Percentiles rank a stretch among this genome's conserved stretches.
phyloP scores from a whole-genome alignment of 2,329 filamentous ascomycete genomes.

The Blumeria hordei region DNA sequence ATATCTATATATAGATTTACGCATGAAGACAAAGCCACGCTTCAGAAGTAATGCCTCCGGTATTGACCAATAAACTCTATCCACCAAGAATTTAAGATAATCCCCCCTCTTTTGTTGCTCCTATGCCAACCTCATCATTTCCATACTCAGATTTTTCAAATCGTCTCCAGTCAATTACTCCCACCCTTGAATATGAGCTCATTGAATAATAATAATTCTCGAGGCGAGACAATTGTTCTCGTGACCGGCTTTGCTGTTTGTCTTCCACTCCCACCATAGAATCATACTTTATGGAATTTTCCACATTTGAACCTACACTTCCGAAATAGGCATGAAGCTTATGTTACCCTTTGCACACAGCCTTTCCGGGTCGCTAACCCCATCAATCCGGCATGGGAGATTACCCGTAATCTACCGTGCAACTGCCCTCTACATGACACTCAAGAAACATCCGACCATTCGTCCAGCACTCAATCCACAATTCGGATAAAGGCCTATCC shows the following conservation, averaged over 20 bases:
- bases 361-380: slow-evolving; percentile 51
- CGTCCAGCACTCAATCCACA: slow-evolving; percentile 12
- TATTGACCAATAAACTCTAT: no score
- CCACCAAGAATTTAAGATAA: no score
- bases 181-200: slow-evolving; percentile 4
- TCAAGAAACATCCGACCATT: no score
- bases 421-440: slow-evolving; percentile 7
- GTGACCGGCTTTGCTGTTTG: slow-evolving; percentile 35
- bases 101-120: no score
- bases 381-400: slow-evolving; percentile 61
- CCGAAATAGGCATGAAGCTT: neutral
- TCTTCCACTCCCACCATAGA: neutral
- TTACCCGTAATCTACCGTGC: slow-evolving; percentile 42
- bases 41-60: no score
- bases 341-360: slow-evolving; percentile 18
- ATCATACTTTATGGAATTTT: neutral
- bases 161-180: no score
- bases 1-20: no score
- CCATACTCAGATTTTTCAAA: no score
- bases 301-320: neutral
- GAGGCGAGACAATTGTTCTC: slow-evolving; percentile 26
- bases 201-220: neutral
- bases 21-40: no score
- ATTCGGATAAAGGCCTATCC: slow-evolving; percentile 42
- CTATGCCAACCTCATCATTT: no score